Base-by-base conservation (phyloP, 2,329 filamentous ascomycete species). In the Ascochyta koolunga region DNA sequence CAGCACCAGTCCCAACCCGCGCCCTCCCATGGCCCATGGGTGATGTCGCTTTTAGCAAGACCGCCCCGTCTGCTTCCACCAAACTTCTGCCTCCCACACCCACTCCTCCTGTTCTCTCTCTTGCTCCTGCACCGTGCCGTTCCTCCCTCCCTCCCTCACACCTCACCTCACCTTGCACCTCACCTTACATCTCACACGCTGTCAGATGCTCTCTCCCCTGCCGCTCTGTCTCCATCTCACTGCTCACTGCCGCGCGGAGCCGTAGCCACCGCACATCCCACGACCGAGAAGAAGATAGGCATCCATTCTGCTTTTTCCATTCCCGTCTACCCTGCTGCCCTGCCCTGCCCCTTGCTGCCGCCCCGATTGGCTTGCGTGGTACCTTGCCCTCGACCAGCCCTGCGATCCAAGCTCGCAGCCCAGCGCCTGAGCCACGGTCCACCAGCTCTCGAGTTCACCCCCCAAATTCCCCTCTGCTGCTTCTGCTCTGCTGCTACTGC, bases 391-490 rank as follows among this genome's bases (percentile, higher is more conserved):
- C 55, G 54, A 51, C 58, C 54, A 51, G 48, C 42, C 51, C 54
- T 54, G 55, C 60, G 56, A 60, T 59, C 62, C 61, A 50, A 62
- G 58, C 60, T 54, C 49, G 50, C 50, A 57, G 49, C 58, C 50
- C 50, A 53, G 50, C 50, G 43, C 50, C 50, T 54, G 44, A 54
- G 51, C 51, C 45, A 54, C 51, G 44, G 49, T 44, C 51, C 45
- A 54, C 51, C 51, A 54, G 51, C 45, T 48, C 47, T 62, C 59
- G 54, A 59, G 61, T 59, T 56, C 54, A 59, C 56, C 67, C 64
- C 59, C 67, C 64, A 65, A 62, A 52, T 61, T 64, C 61, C 50
- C 31, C 64, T 56, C 57, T 50, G 62, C 39, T 22, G 21, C n/a
- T 27, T 31, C 44, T 53, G 50, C 64, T 56, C 57, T 50, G 61